Evolutionary conservation across 1,284 basidiomycete species (phyloP).

Genomic region (Kalmanozyma brasiliensis): DNA sequence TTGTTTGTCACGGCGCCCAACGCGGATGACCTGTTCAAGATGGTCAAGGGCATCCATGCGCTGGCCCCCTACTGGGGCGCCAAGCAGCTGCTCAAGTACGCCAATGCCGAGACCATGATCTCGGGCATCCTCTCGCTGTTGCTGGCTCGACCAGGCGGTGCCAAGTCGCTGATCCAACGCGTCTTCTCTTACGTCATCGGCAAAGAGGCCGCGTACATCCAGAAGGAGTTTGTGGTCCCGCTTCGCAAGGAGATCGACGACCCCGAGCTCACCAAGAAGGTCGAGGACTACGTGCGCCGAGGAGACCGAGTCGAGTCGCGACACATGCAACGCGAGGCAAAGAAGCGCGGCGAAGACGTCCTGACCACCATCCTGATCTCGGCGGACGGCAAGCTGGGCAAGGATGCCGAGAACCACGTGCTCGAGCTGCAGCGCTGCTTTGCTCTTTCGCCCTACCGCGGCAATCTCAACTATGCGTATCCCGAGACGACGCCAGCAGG

Average conservation of each 20-base stretch:
- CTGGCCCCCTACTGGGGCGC: conserved; percentile 67
- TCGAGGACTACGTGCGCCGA: conserved; percentile 64
- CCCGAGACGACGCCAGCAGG: conserved; percentile 54
- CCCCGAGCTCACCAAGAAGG: conserved; percentile 54
- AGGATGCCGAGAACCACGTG: conserved; percentile 45
- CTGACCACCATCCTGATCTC: conserved; percentile 62
- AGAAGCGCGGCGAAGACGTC: conserved; percentile 60
- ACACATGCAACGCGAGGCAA: conserved; percentile 42
- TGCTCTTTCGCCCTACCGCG: conserved; percentile 60
- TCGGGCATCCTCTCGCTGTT: conserved; percentile 60
- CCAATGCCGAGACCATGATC: conserved; percentile 65
- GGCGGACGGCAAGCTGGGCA: conserved; percentile 40
- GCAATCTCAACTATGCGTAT: conserved; percentile 55
- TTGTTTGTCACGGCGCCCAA: conserved; percentile 62
- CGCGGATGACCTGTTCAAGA: conserved; percentile 60
- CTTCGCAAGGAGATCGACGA: conserved; percentile 61
- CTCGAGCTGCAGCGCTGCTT: conserved; percentile 61
- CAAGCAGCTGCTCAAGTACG: conserved; percentile 63
- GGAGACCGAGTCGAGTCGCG: conserved; percentile 57
- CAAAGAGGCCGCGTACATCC: conserved; percentile 52
- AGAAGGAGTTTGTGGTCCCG: conserved; percentile 62
- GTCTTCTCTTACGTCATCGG: conserved; percentile 61
- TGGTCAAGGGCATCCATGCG: conserved; percentile 61
- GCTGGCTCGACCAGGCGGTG: conserved; percentile 64
- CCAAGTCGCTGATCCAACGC: conserved; percentile 66